Conservation (phyloP, 805 yeast genomes). For the Pichia kluyveri region DNA sequence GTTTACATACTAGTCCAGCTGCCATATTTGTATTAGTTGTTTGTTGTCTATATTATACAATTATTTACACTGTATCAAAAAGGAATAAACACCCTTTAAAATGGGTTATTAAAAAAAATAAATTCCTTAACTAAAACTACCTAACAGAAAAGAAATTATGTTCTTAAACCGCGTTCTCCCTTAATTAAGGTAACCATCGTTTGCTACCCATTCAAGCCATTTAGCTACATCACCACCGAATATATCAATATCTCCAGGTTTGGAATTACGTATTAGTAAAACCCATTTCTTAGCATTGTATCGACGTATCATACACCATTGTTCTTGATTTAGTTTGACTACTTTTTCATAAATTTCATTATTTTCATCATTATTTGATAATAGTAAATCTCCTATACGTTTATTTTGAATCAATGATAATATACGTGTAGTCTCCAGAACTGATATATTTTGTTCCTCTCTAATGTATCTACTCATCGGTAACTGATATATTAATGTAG, state of each 20-base stretch:
- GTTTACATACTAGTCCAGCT: constrained; percentile 18
- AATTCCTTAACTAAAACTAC: neutral
- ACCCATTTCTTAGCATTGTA: constrained; percentile 9
- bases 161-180: no score
- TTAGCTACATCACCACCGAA: constrained; percentile 19
- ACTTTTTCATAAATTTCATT: constrained; percentile 11
- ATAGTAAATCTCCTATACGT: neutral
- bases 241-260: constrained; percentile 11
- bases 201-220: constrained; percentile 14
- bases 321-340: constrained; percentile 17
- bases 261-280: constrained; percentile 14
- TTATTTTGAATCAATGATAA: constrained; percentile 5
- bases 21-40: neutral
- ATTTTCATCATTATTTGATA: neutral
- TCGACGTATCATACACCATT: constrained; percentile 20
- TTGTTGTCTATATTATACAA: no score
- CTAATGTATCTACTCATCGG: neutral
- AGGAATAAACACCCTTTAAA: neutral
- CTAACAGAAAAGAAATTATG: no score
- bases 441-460: neutral
- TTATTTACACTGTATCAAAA: no score
- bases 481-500: constrained; percentile 3
- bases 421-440: neutral
- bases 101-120: no score
- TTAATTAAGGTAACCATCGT: neutral